These are phyloP conservation scores for Vigna radiata DNA, from an alignment of 306 rosid species.

Conservation along the genomic window DNA sequence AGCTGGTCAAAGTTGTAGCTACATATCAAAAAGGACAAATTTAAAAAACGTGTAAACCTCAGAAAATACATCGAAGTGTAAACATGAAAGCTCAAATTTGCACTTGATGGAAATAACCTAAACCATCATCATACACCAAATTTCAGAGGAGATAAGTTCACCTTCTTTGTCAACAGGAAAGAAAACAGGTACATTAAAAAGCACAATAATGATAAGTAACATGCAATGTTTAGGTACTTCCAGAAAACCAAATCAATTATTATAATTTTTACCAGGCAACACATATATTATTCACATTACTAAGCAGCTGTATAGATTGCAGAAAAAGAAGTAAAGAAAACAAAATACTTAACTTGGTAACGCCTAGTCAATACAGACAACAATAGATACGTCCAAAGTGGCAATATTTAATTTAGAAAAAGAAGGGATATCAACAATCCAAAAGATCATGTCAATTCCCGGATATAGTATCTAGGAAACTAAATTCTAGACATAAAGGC, in stretches of 20 bases:
- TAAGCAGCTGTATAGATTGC: constrained; percentile 12
- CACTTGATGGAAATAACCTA: constrained; percentile 16
- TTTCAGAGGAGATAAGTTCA: neutral
- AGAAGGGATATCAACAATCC: constrained; percentile 12
- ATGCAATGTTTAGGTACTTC: constrained; percentile 2
- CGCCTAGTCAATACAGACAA: neutral
- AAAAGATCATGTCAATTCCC: constrained; percentile 24
- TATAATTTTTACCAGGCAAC: constrained; percentile 9
- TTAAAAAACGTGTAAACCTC: constrained; percentile 30
- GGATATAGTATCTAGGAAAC: constrained; percentile 24
- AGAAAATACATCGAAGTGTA: constrained; percentile 1
- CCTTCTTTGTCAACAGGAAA: constrained; percentile 25
- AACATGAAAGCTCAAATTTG: constrained; percentile 22
- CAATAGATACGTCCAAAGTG: constrained; percentile 33
- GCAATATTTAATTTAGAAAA: constrained; percentile 32
- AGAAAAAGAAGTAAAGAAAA: neutral
- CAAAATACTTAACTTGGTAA: constrained; percentile 20
- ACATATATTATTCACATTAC: constrained; percentile 13
- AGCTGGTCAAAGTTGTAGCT: constrained; percentile 99
- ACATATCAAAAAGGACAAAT: constrained; percentile 47
- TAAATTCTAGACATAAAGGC: constrained; percentile 37
- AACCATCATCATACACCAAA: constrained; percentile 25
- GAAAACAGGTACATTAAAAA: neutral
- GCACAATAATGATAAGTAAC: neutral
- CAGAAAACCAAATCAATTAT: constrained; percentile 7